Percentiles rank a stretch among this genome's conserved stretches.
phyloP scores from a whole-genome alignment of 345 rosid genomes.

The Bruguiera gymnorhiza region DNA sequence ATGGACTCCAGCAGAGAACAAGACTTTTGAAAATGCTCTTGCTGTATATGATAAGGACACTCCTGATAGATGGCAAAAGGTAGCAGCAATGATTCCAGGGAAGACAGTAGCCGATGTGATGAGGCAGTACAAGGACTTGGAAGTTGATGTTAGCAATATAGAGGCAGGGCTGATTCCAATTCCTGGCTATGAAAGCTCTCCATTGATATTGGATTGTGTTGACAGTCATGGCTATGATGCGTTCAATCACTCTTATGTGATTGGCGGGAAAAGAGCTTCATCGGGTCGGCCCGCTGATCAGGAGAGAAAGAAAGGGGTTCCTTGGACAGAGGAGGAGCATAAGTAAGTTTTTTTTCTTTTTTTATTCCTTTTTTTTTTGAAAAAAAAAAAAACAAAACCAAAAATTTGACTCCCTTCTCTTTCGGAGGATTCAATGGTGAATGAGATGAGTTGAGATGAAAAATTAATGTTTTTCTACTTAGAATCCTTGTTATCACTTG shows the following conservation, averaged over 20 bases:
- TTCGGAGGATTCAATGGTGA: too few relatives aligned
- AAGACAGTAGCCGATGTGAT: slow-evolving; percentile 33
- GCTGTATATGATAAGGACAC: slow-evolving; percentile 22
- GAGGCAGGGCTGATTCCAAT: slow-evolving; percentile 36
- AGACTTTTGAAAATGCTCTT: slow-evolving; percentile 26
- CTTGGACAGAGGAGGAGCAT: slow-evolving; percentile 40
- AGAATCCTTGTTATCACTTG: too few relatives aligned
- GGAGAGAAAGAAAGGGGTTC: slow-evolving; percentile 34
- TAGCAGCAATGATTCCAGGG: slow-evolving; percentile 38
- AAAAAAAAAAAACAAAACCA: too few relatives aligned
- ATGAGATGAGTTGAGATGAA: too few relatives aligned
- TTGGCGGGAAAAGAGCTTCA: slow-evolving; percentile 65
- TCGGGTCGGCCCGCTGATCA: slow-evolving; percentile 40
- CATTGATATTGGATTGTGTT: slow-evolving; percentile 56
- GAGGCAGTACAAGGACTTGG: slow-evolving; percentile 29
- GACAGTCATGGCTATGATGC: slow-evolving; percentile 41
- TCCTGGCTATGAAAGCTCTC: slow-evolving; percentile 36
- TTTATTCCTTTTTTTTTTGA: neutral
- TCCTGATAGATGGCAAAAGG: slow-evolving; percentile 30
- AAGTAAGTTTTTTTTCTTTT: slow-evolving; percentile 21
- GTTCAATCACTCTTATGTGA: slow-evolving; percentile 43
- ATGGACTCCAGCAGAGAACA: slow-evolving; percentile 34
- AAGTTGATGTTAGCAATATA: slow-evolving; percentile 28
- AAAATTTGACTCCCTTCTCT: too few relatives aligned
- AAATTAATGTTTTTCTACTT: too few relatives aligned